A percentile compares a stretch with the other conserved stretches of the same genome.
Conservation (phyloP, 768 basidiomycete genomes). For the Suillus subalutaceus region DNA sequence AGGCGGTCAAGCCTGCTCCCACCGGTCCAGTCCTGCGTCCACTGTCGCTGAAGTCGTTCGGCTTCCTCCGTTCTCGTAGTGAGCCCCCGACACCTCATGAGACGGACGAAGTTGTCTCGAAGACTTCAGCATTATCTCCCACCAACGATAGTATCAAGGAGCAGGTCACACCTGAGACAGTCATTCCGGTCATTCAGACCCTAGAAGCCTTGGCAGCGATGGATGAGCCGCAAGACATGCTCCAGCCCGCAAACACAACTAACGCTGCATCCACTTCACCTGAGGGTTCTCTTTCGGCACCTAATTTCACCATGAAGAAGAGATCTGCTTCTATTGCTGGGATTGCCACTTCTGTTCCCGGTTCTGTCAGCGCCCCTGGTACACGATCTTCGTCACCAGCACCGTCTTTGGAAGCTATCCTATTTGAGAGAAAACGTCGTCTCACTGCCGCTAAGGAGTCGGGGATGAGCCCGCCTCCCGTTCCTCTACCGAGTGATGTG, state of each 20-base stretch:
- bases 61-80: slow-evolving; percentile 57
- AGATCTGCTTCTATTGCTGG: slow-evolving; percentile 19
- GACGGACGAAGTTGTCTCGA: slow-evolving; percentile 12
- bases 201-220: background rate
- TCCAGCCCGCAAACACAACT: background rate
- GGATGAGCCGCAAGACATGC: slow-evolving; percentile 11
- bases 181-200: background rate
- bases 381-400: slow-evolving; percentile 50
- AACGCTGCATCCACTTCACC: slow-evolving; percentile 10
- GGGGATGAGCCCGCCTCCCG: slow-evolving; percentile 15
- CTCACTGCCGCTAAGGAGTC: slow-evolving; percentile 29
- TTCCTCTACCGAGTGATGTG: slow-evolving; percentile 17
- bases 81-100: slow-evolving; percentile 59
- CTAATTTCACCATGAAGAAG: slow-evolving; percentile 19
- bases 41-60: slow-evolving; percentile 47
- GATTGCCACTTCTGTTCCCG: slow-evolving; percentile 16
- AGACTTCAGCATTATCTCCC: background rate
- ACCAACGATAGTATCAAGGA: background rate
- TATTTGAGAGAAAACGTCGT: slow-evolving; percentile 68
- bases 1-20: slow-evolving; percentile 16
- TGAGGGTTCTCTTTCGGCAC: slow-evolving; percentile 1
- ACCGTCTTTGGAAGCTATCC: slow-evolving; percentile 65
- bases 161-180: background rate
- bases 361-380: slow-evolving; percentile 15
- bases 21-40: slow-evolving; percentile 39